A percentile compares a stretch with the other conserved stretches of the same genome.
phyloP scores from a whole-genome alignment of 169 alveolate species.

The Plasmodium gonderi region DNA sequence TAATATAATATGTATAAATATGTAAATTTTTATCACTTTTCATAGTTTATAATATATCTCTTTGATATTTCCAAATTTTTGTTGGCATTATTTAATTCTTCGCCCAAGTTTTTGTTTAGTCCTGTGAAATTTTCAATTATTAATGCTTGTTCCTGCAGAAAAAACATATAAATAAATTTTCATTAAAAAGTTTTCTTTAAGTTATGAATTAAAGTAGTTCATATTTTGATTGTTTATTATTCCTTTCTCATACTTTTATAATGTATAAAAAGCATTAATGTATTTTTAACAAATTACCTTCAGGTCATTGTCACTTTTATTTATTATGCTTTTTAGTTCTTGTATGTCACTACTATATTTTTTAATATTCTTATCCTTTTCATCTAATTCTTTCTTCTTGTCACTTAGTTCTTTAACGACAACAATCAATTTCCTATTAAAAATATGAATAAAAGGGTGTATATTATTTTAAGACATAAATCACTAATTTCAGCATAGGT shows the following conservation, averaged over 20 bases:
- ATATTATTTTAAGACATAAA: background rate
- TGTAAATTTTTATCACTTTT: constrained; percentile 47
- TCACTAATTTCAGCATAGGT: background rate
- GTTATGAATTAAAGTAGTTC: background rate
- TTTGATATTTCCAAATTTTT: constrained; percentile 71
- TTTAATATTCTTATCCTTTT: constrained; percentile 70
- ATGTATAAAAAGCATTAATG: background rate
- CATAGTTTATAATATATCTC: constrained; percentile 73
- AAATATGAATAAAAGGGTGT: constrained; percentile 13
- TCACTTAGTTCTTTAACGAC: constrained; percentile 75
- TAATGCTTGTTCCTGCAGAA: constrained; percentile 74
- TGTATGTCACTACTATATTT: constrained; percentile 66
- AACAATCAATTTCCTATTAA: constrained; percentile 73
- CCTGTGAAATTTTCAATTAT: constrained; percentile 74
- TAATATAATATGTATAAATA: background rate
- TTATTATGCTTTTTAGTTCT: constrained; percentile 66
- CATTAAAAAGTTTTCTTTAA: background rate
- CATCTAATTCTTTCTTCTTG: constrained; percentile 70
- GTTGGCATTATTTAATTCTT: constrained; percentile 74
- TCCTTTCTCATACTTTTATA: background rate
- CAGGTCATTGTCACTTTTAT: constrained; percentile 68
- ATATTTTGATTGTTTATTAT: background rate
- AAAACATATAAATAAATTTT: constrained; percentile 4
- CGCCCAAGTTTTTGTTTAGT: constrained; percentile 58
- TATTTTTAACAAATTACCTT: constrained; percentile 55